Percentiles rank a stretch among this genome's conserved stretches.
phyloP scores from a whole-genome alignment of 208 protist genomes.

The Leishmania braziliensis region DNA sequence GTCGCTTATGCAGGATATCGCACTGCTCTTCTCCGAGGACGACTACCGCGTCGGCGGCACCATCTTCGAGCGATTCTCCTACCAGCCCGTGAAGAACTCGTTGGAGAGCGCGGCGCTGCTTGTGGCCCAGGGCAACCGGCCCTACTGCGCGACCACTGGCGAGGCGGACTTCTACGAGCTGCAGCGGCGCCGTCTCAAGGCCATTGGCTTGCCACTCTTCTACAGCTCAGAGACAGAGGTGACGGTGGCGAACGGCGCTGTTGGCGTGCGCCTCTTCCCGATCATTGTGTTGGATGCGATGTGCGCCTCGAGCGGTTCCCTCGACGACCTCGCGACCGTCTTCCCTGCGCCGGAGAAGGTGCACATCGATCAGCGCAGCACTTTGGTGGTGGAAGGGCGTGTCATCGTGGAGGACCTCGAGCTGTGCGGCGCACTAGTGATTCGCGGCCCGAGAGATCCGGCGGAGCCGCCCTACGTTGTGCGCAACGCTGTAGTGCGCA shows the following conservation, averaged over 20 bases:
- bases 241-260: slow-evolving; percentile 14
- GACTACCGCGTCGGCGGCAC: slow-evolving; percentile 70
- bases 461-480: slow-evolving; percentile 47
- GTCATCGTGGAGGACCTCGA: slow-evolving; percentile 74
- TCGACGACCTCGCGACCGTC: slow-evolving; percentile 39
- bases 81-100: slow-evolving; percentile 90
- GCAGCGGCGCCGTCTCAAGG: slow-evolving; percentile 58
- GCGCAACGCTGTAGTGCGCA: slow-evolving; percentile 44
- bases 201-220: slow-evolving; percentile 48
- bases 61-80: slow-evolving; percentile 75
- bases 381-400: slow-evolving; percentile 71
- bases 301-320: slow-evolving; percentile 17
- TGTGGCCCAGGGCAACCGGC: slow-evolving; percentile 36
- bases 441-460: slow-evolving; percentile 48
- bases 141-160: slow-evolving; percentile 71
- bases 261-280: slow-evolving; percentile 42
- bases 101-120: slow-evolving; percentile 56
- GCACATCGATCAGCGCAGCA: slow-evolving; percentile 56
- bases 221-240: slow-evolving; percentile 29
- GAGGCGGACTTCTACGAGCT: slow-evolving; percentile 78
- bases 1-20: slow-evolving; percentile 92
- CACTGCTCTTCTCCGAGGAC: slow-evolving; percentile 55
- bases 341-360: slow-evolving; percentile 66
- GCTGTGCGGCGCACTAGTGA: slow-evolving; percentile 66
- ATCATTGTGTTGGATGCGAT: slow-evolving; percentile 47